Base-by-base conservation (phyloP, 75 land plant genomes). In the Isoetes taiwanensis region DNA sequence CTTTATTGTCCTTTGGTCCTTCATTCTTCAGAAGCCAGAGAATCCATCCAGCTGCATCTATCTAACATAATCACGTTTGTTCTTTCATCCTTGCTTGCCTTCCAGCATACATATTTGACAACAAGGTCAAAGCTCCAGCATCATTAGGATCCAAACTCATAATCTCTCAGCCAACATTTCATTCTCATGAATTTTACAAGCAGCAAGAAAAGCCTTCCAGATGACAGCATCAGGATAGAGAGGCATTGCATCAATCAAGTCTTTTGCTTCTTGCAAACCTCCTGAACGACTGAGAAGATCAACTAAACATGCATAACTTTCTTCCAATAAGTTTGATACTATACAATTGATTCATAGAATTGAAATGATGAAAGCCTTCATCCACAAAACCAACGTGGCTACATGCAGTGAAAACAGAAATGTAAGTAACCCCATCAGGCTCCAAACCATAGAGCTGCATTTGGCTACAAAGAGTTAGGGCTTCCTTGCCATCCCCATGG, bases 151-250 rank as follows among this genome's bases (percentile, higher is more conserved):
- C n/a, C n/a, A n/a, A n/a, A n/a, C n/a, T n/a, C n/a, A n/a, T n/a
- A n/a, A 69, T 9, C 30, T 35, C 46, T 55, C 63, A 9, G 70
- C 79, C 34, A 77, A 41, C 0, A 9, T 37, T 9, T 9, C 11
- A 37, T 37, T 14, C 14, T 14, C 38, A 14, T 37, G 38, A 9
- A 14, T 37, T 16, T 31, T 57, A 23, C 59, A 57, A 57, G 30
- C 59, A 2, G 38, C 59, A 6, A 57, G 32, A 14, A 57, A 34
- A 2, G 59, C 14, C 30, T 12, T 26, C 59, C 59, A 57, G 10
- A 32, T n/a, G 6, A 30, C 30, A 4, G 43, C 59, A 34, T 32
- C 23, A 16, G 61, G 42, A 2, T 37, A 28, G 14, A 14, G 2
- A 2, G 61, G 61, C 61, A 58, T 58, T 28, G n/a, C 25, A 14